Percentiles rank a stretch among this genome's conserved stretches.
Conservation (phyloP, 2,329 filamentous ascomycete species). For the Alternaria infectoria region DNA sequence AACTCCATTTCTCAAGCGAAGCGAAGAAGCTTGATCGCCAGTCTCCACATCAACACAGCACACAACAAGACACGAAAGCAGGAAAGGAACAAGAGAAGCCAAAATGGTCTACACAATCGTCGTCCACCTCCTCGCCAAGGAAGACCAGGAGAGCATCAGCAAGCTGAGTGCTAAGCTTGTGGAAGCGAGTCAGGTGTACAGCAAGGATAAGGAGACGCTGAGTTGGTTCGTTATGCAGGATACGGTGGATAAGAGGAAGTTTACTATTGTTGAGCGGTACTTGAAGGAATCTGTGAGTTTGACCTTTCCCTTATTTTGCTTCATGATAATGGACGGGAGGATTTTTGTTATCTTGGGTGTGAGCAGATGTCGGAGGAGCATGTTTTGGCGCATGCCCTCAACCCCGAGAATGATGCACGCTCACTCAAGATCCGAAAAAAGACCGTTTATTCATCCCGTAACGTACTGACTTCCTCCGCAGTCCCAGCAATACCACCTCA, state of each 20-base stretch:
- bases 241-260: conserved; percentile 69
- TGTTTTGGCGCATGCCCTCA: too few relatives aligned
- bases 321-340: too few relatives aligned
- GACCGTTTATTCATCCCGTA: too few relatives aligned
- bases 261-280: conserved; percentile 79
- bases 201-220: conserved; percentile 70
- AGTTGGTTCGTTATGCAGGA: conserved; percentile 80
- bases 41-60: too few relatives aligned
- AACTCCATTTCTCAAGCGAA: not conserved
- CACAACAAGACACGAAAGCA: too few relatives aligned
- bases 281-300: conserved; percentile 65
- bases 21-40: not conserved
- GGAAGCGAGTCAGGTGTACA: conserved; percentile 76
- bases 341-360: too few relatives aligned
- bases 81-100: too few relatives aligned
- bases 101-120: conserved; percentile 73
- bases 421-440: too few relatives aligned
- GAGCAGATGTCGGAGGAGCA: too few relatives aligned
- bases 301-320: too few relatives aligned
- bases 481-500: conserved; percentile 54
- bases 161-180: conserved; percentile 75
- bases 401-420: too few relatives aligned
- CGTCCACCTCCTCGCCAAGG: conserved; percentile 73
- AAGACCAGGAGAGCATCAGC: conserved; percentile 66
- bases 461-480: too few relatives aligned